Conservation (phyloP, 2,329 filamentous ascomycete genomes). For the Paracamarosporium sp. region DNA sequence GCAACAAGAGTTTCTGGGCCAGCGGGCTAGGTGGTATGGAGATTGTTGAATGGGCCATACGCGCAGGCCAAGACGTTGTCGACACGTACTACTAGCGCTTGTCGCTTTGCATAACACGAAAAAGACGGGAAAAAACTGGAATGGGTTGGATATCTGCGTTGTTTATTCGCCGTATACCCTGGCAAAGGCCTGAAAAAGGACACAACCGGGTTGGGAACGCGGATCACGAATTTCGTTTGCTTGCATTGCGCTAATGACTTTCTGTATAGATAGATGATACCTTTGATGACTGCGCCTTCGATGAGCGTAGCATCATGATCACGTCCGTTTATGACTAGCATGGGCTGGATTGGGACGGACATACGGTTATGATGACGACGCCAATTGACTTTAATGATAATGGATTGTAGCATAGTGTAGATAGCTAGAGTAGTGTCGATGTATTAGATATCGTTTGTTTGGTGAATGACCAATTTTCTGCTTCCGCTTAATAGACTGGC, state of each 20-base stretch:
- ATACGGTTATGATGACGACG: slow-evolving; percentile 17
- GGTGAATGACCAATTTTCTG: background rate
- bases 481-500: too few relatives aligned
- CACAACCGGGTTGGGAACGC: background rate
- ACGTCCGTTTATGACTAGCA: slow-evolving; percentile 16
- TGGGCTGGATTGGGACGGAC: slow-evolving; percentile 9
- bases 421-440: slow-evolving; percentile 5
- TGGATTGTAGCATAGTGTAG: slow-evolving; percentile 17
- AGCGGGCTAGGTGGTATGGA: slow-evolving; percentile 47
- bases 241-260: slow-evolving; percentile 15
- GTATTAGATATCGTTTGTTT: background rate
- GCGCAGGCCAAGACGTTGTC: slow-evolving; percentile 43
- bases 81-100: slow-evolving; percentile 37
- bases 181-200: slow-evolving; percentile 1
- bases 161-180: background rate
- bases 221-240: slow-evolving; percentile 17
- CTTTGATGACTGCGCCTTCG: slow-evolving; percentile 26
- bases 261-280: slow-evolving; percentile 31
- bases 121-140: background rate
- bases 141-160: background rate
- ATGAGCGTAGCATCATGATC: slow-evolving; percentile 37
- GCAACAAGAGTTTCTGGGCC: slow-evolving; percentile 46
- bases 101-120: background rate
- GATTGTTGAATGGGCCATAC: slow-evolving; percentile 46
- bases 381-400: slow-evolving; percentile 20